Base-by-base conservation (phyloP, 2,329 filamentous ascomycete genomes). In the Colletotrichum sp. region DNA sequence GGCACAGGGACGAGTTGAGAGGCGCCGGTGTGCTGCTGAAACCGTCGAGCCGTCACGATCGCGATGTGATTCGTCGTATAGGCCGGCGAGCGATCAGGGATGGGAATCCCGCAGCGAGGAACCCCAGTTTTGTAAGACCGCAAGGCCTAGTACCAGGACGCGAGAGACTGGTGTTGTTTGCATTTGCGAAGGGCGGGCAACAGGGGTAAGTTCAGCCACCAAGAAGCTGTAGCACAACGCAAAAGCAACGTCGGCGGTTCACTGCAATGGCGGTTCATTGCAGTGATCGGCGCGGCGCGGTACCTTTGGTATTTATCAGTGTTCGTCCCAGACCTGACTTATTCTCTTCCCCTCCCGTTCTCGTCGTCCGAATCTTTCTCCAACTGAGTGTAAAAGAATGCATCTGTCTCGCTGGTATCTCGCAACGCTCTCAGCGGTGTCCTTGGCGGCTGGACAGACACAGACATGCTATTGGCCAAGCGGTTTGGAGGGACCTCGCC, bases 391-490 rank as follows among this genome's bases (percentile, higher is more conserved):
- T 15, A 10, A 21, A 65, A 12, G n/a, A n/a, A 68, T 69, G 62
- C 43, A 66, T 21, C 26, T 62, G 58, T 26, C 70, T 18, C 10
- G 64, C n/a, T 65, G 64, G 70, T 18, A 21, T 34, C 56, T 75
- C 34, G 56, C 64, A 12, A 10, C 48, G 6, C 8, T 48, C 4
- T 3, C 21, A 18, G 8, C 52, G 43, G 26, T 9, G 26, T 34
- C 64, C 32, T 28, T 28, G 10, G 70, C 70, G 32, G 61, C 56
- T 21, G 70, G 70, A 9, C 73, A 75, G 69, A 58, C 21, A 9
- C 73, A 75, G 55, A 64, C 18, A 2, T 75, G 73, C 7, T 75
- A 73, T 34, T 75, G 70, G 70, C 73, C 73, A 6, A 65, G 64
- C 12, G 73, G 73, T 21, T 30, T 10, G 5, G 8, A 6, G 8